Evolutionary conservation across 139 green algal genomes (phyloP).

Genomic region (Axilococcus clingmanii): DNA sequence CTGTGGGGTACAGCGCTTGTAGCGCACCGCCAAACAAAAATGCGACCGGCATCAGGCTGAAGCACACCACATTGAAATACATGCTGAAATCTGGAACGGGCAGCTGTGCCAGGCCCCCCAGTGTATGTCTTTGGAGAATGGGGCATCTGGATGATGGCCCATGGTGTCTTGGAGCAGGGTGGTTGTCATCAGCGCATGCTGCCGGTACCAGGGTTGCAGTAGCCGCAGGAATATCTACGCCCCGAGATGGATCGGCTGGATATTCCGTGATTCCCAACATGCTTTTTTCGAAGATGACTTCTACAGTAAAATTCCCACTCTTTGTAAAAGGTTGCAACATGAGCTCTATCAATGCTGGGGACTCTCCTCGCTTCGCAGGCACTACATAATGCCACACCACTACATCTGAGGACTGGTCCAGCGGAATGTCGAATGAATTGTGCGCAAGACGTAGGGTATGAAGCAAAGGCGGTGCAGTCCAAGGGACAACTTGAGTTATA

Average conservation of each 20-base stretch:
- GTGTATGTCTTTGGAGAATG: slow-evolving; percentile 1
- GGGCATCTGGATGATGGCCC: background rate
- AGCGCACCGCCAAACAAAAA: slow-evolving; percentile 58
- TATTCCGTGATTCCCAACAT: slow-evolving; percentile 59
- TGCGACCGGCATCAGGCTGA: slow-evolving; percentile 75
- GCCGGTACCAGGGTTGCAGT: slow-evolving; percentile 27
- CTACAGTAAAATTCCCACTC: slow-evolving; percentile 9
- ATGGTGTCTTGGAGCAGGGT: background rate
- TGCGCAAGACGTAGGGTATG: slow-evolving; percentile 67
- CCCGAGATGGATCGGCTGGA: slow-evolving; percentile 66
- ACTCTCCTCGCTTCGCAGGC: background rate
- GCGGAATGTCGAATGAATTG: slow-evolving; percentile 64
- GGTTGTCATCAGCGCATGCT: background rate
- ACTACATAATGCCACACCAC: background rate
- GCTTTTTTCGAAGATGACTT: slow-evolving; percentile 51
- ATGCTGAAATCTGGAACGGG: slow-evolving; percentile 86
- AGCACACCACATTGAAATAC: slow-evolving; percentile 91
- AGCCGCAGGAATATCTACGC: slow-evolving; percentile 78
- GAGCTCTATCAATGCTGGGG: slow-evolving; percentile 10
- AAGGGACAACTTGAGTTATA: background rate
- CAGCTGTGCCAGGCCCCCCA: slow-evolving; percentile 49
- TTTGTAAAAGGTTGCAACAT: slow-evolving; percentile 9
- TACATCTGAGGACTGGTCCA: slow-evolving; percentile 63
- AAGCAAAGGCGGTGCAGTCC: slow-evolving; percentile 8
- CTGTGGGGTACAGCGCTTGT: slow-evolving; percentile 25